Conservation (phyloP, 225 moss, liverwort and hornwort species). For the Neckera pumila region DNA sequence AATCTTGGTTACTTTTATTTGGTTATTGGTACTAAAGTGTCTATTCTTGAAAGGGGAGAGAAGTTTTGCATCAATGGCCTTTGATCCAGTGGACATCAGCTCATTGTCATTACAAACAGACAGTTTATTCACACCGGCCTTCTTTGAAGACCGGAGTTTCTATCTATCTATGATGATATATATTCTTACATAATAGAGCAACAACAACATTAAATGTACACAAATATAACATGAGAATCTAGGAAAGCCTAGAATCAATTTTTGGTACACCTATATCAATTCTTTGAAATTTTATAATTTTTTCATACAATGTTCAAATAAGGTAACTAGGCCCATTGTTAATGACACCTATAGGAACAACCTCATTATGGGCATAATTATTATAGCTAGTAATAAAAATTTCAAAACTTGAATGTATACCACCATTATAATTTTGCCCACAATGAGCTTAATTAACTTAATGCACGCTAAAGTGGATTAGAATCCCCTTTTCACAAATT, state of each 20-base stretch:
- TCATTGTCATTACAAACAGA: no score
- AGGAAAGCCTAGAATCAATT: fast-evolving
- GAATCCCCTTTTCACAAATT: fast-evolving
- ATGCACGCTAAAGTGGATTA: fast-evolving
- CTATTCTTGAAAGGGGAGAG: no score
- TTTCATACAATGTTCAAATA: fast-evolving
- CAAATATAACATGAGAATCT: neutral
- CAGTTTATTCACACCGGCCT: no score
- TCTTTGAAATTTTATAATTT: neutral
- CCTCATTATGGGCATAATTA: neutral
- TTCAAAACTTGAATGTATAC: neutral
- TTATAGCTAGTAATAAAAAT: fast-evolving
- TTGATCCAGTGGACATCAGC: no score
- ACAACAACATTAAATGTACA: neutral
- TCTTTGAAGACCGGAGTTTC: no score
- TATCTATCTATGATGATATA: no score
- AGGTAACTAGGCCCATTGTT: neutral
- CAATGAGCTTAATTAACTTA: neutral
- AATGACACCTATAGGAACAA: neutral
- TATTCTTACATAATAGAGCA: neutral
- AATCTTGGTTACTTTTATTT: no score
- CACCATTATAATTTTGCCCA: neutral
- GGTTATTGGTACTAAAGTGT: no score
- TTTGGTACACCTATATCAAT: neutral
- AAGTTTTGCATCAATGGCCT: no score